Base-by-base conservation (phyloP, 108 stramenopile genomes). In the Seminavis robusta region DNA sequence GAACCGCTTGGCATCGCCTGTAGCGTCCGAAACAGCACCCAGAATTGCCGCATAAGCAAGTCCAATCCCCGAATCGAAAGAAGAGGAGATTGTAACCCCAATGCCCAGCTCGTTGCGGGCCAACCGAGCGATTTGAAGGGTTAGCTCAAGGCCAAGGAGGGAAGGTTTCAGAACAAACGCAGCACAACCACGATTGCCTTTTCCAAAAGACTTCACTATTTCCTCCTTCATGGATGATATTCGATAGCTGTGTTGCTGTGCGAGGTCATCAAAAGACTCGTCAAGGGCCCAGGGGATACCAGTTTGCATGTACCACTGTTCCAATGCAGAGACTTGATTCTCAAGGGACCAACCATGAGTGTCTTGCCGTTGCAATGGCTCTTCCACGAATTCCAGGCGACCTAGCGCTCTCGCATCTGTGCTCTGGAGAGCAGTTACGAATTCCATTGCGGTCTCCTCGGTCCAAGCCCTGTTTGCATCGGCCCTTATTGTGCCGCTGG, bases 81-180 rank as follows among this genome's bases (percentile, higher is more conserved):
- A 82, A 7, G 82, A 84, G 3, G 87, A 83, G 44, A 88, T 84
- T 0, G 87, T 83, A 5, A 71, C 80, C 40, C 77, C 67, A 25
- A 92, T 74, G 24, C 67, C 51, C 34, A 92, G 73, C 37, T 92
- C 78, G 16, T 69, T 25, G 27, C 79, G 67, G 6, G 79, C 84
- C 37, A 86, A 54, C 10, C 76, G 67, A 49, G 87, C 84, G 8
- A 92, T 44, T 28, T 55, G 69, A 54, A 83, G 62, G 1, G 87
- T 82, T 21, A 80, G 69, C 44, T 88, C 93, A 2, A 94, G 40
- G 1, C 93, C 93, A 24, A 94, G 69, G 9, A 94, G 54, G 3
- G 87, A 70, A 3, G 93, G 93, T 65, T 94, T 94, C 33, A 90
- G 59, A 7, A 94, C 80, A 34, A 94, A 63, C 9, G 88, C 87